Conservation (phyloP, 495 filamentous ascomycete genomes). For the Parathielavia hyrcaniae region DNA sequence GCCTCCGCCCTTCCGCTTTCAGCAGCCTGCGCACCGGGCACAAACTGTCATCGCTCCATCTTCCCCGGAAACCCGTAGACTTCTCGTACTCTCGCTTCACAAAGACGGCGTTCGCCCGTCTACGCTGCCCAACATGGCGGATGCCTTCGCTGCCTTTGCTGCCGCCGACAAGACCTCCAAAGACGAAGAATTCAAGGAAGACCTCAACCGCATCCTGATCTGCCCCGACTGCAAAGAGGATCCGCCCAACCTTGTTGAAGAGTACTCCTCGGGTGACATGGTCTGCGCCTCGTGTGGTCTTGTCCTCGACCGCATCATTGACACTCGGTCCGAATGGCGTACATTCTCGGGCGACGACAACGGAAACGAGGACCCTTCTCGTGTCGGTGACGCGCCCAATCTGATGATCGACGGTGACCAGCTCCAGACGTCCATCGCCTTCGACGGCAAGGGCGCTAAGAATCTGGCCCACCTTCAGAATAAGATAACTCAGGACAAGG, state of each 20-base stretch:
- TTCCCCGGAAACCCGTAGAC: background rate
- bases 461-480: conserved; percentile 83
- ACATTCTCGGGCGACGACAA: conserved; percentile 98
- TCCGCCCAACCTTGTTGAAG: conserved; percentile 87
- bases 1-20: too few species aligned
- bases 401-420: conserved; percentile 84
- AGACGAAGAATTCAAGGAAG: conserved; percentile 40
- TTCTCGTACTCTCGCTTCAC: background rate
- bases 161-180: conserved; percentile 11
- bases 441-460: conserved; percentile 61
- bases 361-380: conserved; percentile 85
- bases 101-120: background rate
- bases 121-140: conserved; percentile 16
- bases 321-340: conserved; percentile 95
- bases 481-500: conserved; percentile 76
- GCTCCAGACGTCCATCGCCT: conserved; percentile 82
- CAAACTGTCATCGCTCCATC: background rate
- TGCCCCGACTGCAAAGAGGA: conserved; percentile 87
- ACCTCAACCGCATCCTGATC: conserved; percentile 74
- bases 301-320: conserved; percentile 89
- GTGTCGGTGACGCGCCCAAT: conserved; percentile 91
- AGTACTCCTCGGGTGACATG: conserved; percentile 84
- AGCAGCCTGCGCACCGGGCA: too few species aligned
- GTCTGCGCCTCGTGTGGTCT: conserved; percentile 88
- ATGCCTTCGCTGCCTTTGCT: conserved; percentile 1